phyloP scores from a whole-genome alignment of 179 eudicot species.

The Carnegiea gigantea region DNA sequence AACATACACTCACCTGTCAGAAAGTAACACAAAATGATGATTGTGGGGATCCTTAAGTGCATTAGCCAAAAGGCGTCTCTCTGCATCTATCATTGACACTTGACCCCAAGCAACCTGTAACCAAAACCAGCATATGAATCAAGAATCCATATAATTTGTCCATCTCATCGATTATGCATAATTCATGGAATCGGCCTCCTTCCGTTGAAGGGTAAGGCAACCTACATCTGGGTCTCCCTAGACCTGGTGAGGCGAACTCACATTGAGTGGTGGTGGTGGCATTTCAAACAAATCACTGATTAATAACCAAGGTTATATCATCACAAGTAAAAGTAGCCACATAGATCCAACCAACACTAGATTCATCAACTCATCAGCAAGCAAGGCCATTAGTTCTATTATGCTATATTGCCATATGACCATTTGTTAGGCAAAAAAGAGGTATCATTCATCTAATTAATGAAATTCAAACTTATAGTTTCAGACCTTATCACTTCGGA shows the following conservation, averaged over 20 bases:
- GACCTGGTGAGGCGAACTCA: too few relatives aligned
- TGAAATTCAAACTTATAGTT: neutral
- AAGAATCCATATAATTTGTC: constrained; percentile 2
- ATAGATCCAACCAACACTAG: neutral
- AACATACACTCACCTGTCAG: constrained; percentile 66
- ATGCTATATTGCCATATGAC: neutral
- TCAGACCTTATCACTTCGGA: constrained; percentile 82
- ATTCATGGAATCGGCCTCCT: neutral
- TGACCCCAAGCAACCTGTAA: constrained; percentile 90
- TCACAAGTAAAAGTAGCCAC: too few relatives aligned
- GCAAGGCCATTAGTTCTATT: neutral
- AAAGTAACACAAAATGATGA: constrained; percentile 86
- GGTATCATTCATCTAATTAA: neutral
- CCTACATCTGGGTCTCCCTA: too few relatives aligned
- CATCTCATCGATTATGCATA: constrained; percentile 6
- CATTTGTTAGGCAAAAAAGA: neutral
- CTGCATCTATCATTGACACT: constrained; percentile 97
- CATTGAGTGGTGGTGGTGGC: too few relatives aligned
- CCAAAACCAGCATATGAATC: constrained; percentile 17
- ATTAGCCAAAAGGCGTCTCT: constrained; percentile 82
- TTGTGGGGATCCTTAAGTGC: constrained; percentile 84
- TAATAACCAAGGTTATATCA: too few relatives aligned
- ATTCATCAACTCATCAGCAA: neutral
- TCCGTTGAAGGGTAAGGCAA: too few relatives aligned
- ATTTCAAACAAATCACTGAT: too few relatives aligned